Evolutionary conservation across 208 protist genomes (phyloP).

Genomic region (Leishmania arabica): DNA sequence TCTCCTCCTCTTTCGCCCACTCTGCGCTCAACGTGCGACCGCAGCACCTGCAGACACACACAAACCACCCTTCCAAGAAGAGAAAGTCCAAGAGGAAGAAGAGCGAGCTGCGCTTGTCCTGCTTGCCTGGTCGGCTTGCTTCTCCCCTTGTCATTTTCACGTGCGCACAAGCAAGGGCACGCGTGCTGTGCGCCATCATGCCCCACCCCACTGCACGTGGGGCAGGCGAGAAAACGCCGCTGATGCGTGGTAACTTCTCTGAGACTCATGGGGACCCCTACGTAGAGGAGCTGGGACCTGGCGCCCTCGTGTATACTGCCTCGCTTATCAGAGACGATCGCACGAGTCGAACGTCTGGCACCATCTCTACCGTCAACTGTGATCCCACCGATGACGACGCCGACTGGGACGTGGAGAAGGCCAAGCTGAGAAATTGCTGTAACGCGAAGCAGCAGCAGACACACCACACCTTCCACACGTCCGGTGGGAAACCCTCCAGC

Average conservation of each 20-base stretch:
- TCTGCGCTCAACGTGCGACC: neutral
- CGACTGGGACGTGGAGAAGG: neutral
- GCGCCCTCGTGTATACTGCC: slow-evolving; percentile 43
- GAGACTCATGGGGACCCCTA: slow-evolving; percentile 50
- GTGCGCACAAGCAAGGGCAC: neutral
- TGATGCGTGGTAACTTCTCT: slow-evolving; percentile 10
- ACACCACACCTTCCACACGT: slow-evolving; percentile 24
- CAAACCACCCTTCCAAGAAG: no score
- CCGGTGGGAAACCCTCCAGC: slow-evolving; percentile 29
- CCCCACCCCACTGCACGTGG: neutral
- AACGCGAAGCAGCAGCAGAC: neutral
- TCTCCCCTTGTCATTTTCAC: neutral
- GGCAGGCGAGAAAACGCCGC: slow-evolving; percentile 9
- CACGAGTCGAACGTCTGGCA: slow-evolving; percentile 13
- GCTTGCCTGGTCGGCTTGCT: neutral
- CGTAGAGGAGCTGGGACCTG: slow-evolving; percentile 34
- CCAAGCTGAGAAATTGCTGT: neutral
- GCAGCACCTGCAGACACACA: neutral
- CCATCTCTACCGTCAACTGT: neutral
- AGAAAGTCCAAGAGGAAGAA: neutral
- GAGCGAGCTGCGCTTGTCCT: neutral
- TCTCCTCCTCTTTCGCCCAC: neutral
- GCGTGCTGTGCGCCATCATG: slow-evolving; percentile 1
- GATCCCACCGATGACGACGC: slow-evolving; percentile 11
- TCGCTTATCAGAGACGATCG: slow-evolving; percentile 42